Base-by-base conservation (phyloP, 2,329 filamentous ascomycete genomes). In the Fusarium temperatum region DNA sequence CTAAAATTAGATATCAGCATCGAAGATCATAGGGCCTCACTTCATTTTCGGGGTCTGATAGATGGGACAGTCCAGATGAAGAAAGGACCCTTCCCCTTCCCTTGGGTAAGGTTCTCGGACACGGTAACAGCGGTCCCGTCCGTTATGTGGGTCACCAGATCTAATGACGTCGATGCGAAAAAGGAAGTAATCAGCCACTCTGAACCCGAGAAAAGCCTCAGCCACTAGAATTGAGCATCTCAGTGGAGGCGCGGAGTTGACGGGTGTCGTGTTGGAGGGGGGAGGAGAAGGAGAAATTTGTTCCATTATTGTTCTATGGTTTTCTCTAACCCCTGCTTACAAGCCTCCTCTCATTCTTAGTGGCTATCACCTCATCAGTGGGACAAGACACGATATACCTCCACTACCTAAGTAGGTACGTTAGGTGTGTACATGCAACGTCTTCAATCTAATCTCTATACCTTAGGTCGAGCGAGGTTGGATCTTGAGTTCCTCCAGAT, bases 291-390 rank as follows among this genome's bases (percentile, higher is more conserved):
- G 26, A 55, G 66, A 71, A 59, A 50, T 50, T 47, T 63, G 64
- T 72, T 70, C 70, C 58, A 72, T 63, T 60, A 74, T 56, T 74
- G 44, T 74, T 73, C 71, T 71, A 48, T 36, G 39, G 42, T 55
- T 66, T 62, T 68, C 63, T 57, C 54, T 57, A 18, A 58, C 57
- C 71, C 70, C 71, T 75, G 22, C 72, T 63, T 57, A 13, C 15
- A 41, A 28, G 51, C 26, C 36, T 28, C 36, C 36, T 66, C 30
- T 30, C n/a, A 10, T 58, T 61, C 51, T 62, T 69, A 73, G 54
- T 59, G 58, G 69, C 53, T 30, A 61, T 70, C 63, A 59, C 57
- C 66, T 72, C 64, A 63, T 66, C 59, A 26, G 39, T 35, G 24
- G 26, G 42, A 61, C 66, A 58, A 59, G 66, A 32, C 48, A 62